Conservation (phyloP, 2,329 filamentous ascomycete genomes). For the Trichoderma asperellum region DNA sequence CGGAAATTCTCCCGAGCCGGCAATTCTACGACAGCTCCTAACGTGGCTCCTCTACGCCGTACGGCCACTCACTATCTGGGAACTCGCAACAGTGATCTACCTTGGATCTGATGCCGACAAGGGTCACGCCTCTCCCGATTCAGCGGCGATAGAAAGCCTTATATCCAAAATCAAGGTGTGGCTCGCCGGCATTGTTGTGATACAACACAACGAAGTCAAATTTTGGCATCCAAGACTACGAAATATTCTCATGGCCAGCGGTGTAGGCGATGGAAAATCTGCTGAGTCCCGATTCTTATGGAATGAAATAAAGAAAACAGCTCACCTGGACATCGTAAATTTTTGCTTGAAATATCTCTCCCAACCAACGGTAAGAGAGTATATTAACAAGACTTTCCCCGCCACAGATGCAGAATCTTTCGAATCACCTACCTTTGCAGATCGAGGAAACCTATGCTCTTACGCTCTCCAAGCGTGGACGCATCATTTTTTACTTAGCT, state of each 20-base stretch:
- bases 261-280: background rate
- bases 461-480: slow-evolving; percentile 30
- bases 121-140: slow-evolving; percentile 1
- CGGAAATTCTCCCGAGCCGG: slow-evolving; percentile 16
- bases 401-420: slow-evolving; percentile 7
- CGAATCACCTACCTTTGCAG: slow-evolving; percentile 22
- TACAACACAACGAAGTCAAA: slow-evolving; percentile 28
- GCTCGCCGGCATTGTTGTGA: slow-evolving; percentile 28
- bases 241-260: slow-evolving; percentile 20
- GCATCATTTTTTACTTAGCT: slow-evolving; percentile 23
- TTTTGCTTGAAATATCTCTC: slow-evolving; percentile 28
- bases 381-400: slow-evolving; percentile 18
- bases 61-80: slow-evolving; percentile 29
- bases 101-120: slow-evolving; percentile 9
- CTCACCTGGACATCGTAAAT: slow-evolving; percentile 24
- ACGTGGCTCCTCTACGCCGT: slow-evolving; percentile 30
- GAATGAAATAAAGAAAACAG: slow-evolving; percentile 20
- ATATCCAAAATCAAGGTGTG: slow-evolving; percentile 27
- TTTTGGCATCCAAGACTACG: slow-evolving; percentile 24
- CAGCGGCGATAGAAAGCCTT: slow-evolving; percentile 3
- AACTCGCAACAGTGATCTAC: slow-evolving; percentile 27
- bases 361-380: slow-evolving; percentile 18
- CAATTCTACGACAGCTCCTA: slow-evolving; percentile 16
- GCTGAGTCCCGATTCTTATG: slow-evolving; percentile 7
- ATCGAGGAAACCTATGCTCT: slow-evolving; percentile 23